Base-by-base conservation (phyloP, 1,284 basidiomycete species). In the Vanrija sp. region DNA sequence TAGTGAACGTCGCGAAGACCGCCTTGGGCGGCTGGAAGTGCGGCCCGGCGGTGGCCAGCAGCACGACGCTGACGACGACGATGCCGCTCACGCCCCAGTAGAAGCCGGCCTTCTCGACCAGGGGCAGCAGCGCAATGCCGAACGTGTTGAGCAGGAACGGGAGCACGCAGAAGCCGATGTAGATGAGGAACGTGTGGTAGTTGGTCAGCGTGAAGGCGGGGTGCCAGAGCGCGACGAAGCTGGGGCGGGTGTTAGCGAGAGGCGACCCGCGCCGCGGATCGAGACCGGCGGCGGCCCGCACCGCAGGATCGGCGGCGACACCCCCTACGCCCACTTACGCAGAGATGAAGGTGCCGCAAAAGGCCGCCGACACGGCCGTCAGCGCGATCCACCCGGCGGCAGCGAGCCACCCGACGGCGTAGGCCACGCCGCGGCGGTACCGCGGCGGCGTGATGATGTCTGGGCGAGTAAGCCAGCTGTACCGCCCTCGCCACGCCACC, bases 341-440 rank as follows among this genome's bases (percentile, higher is more conserved):
- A 9, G 43, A 62, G 38, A 74, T 58, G 16, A 75, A 68, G 26
- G 66, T 29, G 18, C 51, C 52, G 18, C 53, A 57, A 23, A 65
- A 59, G n/a, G 65, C 66, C 12, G 60, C 58, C 6, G 51, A 70
- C 1, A 68, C 68, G 6, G 75, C 76, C 5, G 68, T 69, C 6
- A 78, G 59, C 7, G 74, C 68, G 39, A 74, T 66, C 76, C 75
- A 79, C 3, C 76, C 76, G 0, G 74, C 58, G 6, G 19, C 18
- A 2, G 53, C 49, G 46, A 60, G 53, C 58, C 58, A 60, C 1
- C 58, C 58, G 0, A 43, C 40, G 46, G 49, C 51, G 46, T 51
- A 61, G 19, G 55, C 50, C 12, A 61, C 19, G 19, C 44, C 47
- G n/a, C 28, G 25, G 25, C 48, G 46, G 18, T 46, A 23, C 14